Percentiles rank a stretch among this genome's conserved stretches.
These are phyloP conservation scores for Castanospermum australe DNA, from an alignment of 306 rosid species.

Conservation along the genomic window DNA sequence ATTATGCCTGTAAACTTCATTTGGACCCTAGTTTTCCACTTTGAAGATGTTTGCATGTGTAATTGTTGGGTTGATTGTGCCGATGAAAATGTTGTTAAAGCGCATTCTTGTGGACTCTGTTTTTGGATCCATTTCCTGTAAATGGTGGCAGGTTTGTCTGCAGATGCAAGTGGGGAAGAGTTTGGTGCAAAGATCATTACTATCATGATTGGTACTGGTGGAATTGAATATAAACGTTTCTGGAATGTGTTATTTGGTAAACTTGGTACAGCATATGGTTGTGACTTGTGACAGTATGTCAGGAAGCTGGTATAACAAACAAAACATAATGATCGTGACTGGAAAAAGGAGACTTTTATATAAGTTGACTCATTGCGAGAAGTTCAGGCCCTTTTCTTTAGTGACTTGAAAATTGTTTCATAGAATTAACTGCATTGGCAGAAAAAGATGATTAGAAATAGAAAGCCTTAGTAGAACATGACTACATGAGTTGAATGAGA, in stretches of 20 bases:
- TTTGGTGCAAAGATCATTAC: background rate
- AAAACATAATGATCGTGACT: background rate
- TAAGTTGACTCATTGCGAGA: background rate
- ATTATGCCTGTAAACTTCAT: background rate
- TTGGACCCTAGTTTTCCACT: background rate
- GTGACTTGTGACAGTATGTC: background rate
- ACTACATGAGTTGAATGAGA: background rate
- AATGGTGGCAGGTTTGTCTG: no score
- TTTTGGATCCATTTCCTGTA: background rate
- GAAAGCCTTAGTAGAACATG: background rate
- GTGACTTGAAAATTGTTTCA: background rate
- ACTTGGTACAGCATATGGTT: background rate
- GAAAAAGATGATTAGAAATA: background rate
- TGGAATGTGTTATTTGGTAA: background rate
- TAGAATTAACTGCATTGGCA: background rate
- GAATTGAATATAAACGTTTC: background rate
- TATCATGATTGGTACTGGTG: slow-evolving; percentile 11
- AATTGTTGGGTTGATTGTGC: background rate
- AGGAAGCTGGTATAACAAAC: background rate
- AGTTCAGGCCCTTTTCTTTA: background rate
- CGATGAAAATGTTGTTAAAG: background rate
- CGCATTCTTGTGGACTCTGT: background rate
- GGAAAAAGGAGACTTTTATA: background rate
- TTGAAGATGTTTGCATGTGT: background rate
- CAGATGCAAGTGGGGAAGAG: no score